Percentiles rank a stretch among this genome's conserved stretches.
These are phyloP conservation scores for Prunus salicina DNA, from an alignment of 306 rosid species.

Conservation along the genomic window DNA sequence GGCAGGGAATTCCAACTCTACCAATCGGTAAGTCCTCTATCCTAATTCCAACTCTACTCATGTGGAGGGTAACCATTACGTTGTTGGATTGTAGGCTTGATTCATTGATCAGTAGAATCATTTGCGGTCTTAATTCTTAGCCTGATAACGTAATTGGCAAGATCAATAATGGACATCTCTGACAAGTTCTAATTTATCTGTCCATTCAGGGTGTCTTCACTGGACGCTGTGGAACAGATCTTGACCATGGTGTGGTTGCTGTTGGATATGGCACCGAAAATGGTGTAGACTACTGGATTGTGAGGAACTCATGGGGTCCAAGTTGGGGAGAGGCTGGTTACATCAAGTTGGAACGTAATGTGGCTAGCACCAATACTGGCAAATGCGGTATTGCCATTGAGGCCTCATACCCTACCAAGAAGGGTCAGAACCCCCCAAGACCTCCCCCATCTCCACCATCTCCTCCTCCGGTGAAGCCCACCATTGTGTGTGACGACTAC, in stretches of 20 bases:
- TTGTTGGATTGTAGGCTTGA: background rate
- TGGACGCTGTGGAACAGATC: slow-evolving; percentile 70
- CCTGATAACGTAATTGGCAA: background rate
- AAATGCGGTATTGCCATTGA: slow-evolving; percentile 86
- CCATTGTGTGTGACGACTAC: slow-evolving; percentile 57
- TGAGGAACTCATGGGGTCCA: slow-evolving; percentile 88
- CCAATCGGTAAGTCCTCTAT: slow-evolving; percentile 46
- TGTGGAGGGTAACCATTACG: background rate
- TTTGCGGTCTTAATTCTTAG: too few species aligned
- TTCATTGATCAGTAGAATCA: background rate
- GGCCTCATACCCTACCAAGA: slow-evolving; percentile 80
- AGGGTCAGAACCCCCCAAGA: slow-evolving; percentile 70
- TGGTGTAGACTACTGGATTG: slow-evolving; percentile 69
- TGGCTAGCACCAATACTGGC: slow-evolving; percentile 31
- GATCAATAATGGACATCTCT: background rate
- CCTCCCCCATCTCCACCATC: slow-evolving; percentile 77
- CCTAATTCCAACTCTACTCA: background rate
- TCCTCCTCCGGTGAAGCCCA: slow-evolving; percentile 49
- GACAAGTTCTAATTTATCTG: background rate
- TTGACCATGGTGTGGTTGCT: slow-evolving; percentile 74
- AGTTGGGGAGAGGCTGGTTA: slow-evolving; percentile 83
- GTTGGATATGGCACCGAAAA: slow-evolving; percentile 82
- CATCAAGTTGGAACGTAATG: slow-evolving; percentile 66
- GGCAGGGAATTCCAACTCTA: slow-evolving; percentile 89
- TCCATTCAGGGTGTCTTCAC: slow-evolving; percentile 74